A percentile compares a stretch with the other conserved stretches of the same genome.
Conservation (phyloP, 2,329 filamentous ascomycete species). For the Eurotiales sp. region DNA sequence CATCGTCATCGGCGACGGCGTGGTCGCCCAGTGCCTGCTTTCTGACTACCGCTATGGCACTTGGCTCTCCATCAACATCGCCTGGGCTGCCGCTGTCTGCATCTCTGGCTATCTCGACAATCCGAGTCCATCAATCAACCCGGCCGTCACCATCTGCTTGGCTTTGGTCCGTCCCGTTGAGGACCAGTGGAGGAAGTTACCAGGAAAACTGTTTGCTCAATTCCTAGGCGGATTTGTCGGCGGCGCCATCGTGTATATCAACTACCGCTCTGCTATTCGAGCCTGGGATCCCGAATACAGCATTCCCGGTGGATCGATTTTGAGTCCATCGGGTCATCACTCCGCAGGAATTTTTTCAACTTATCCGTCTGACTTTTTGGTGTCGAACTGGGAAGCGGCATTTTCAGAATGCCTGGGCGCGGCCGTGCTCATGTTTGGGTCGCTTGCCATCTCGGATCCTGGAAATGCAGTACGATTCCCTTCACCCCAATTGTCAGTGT, state of each 20-base stretch:
- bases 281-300: slow-evolving; percentile 26
- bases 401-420: slow-evolving; percentile 27
- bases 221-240: slow-evolving; percentile 30
- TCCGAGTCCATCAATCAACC: slow-evolving; percentile 28
- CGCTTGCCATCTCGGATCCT: slow-evolving; percentile 25
- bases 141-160: slow-evolving; percentile 23
- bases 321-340: background rate
- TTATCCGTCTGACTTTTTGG: slow-evolving; percentile 19
- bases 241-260: slow-evolving; percentile 27
- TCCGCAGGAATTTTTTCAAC: background rate
- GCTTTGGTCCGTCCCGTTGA: slow-evolving; percentile 26
- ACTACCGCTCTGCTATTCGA: slow-evolving; percentile 28
- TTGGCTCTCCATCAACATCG: slow-evolving; percentile 32
- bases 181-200: slow-evolving; percentile 26
- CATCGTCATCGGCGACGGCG: slow-evolving; percentile 30
- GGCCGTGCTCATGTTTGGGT: slow-evolving; percentile 29
- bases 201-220: slow-evolving; percentile 26
- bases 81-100: slow-evolving; percentile 28
- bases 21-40: slow-evolving; percentile 29
- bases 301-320: background rate
- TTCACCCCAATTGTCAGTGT: slow-evolving; percentile 25
- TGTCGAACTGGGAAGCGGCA: slow-evolving; percentile 30
- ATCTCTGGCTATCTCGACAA: slow-evolving; percentile 26
- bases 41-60: slow-evolving; percentile 32
- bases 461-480: slow-evolving; percentile 23